These are phyloP conservation scores for Lecanosticta acicola DNA, from an alignment of 2,329 filamentous ascomycete genomes.

Conservation along the genomic window DNA sequence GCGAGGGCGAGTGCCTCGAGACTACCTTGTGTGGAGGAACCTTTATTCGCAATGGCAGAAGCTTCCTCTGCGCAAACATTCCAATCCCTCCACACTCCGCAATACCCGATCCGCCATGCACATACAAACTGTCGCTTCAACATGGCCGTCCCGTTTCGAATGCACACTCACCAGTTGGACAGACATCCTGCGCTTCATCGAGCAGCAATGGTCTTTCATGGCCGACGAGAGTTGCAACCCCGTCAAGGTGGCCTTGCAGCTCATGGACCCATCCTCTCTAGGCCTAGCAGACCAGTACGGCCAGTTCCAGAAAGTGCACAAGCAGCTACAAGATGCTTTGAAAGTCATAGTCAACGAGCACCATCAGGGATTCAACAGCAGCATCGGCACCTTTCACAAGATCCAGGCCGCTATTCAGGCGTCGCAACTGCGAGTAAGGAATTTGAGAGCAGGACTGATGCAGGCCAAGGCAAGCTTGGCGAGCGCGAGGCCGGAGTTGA, in stretches of 20 bases:
- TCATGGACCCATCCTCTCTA: constrained; percentile 90
- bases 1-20: neutral
- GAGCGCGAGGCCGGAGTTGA: constrained; percentile 81
- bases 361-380: constrained; percentile 98
- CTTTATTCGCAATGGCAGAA: neutral
- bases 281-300: constrained; percentile 83
- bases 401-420: constrained; percentile 89
- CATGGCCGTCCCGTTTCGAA: neutral
- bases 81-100: neutral
- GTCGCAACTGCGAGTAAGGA: constrained; percentile 79
- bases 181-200: constrained; percentile 73
- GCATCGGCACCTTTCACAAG: constrained; percentile 97
- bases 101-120: no score
- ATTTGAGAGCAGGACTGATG: constrained; percentile 74
- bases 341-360: constrained; percentile 97
- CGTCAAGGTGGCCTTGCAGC: constrained; percentile 87
- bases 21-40: neutral
- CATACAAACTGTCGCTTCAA: neutral
- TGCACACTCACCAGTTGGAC: constrained; percentile 5
- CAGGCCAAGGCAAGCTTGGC: constrained; percentile 76
- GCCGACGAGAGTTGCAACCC: constrained; percentile 82
- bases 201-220: constrained; percentile 88
- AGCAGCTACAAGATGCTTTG: constrained; percentile 83
- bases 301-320: constrained; percentile 76
- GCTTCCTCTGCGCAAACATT: neutral